phyloP scores from a whole-genome alignment of 257 asterid genomes.

The Solanum infundibuliforme region DNA sequence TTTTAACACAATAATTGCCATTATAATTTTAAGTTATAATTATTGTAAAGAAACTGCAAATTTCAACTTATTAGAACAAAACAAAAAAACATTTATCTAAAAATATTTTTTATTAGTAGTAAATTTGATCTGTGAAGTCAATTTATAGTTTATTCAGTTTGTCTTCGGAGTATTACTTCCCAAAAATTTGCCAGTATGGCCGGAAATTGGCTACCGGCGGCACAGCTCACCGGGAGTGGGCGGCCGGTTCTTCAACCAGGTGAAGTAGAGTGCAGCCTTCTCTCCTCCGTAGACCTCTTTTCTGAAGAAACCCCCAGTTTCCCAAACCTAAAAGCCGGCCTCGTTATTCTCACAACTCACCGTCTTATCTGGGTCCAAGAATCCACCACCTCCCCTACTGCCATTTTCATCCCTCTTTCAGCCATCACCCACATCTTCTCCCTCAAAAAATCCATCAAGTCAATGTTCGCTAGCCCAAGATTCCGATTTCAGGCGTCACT shows the following conservation, averaged over 20 bases:
- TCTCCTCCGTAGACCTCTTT: constrained; percentile 63
- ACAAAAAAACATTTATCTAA: neutral
- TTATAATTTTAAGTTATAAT: neutral
- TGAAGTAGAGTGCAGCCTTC: constrained; percentile 70
- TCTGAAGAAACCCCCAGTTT: constrained; percentile 60
- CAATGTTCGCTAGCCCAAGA: constrained; percentile 78
- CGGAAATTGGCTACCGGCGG: constrained; percentile 52
- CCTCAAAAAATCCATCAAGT: constrained; percentile 47
- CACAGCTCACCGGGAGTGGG: constrained; percentile 61
- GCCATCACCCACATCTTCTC: constrained; percentile 47
- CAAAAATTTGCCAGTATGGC: constrained; percentile 18
- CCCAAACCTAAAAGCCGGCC: constrained; percentile 63
- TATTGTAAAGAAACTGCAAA: neutral
- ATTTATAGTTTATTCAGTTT: neutral
- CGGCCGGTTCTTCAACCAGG: constrained; percentile 60
- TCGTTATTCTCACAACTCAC: constrained; percentile 68
- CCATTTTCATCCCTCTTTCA: constrained; percentile 48
- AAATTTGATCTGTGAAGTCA: neutral
- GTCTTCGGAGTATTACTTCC: neutral
- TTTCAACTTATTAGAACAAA: neutral
- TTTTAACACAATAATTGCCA: neutral
- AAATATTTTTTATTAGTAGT: neutral
- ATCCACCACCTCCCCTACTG: constrained; percentile 11
- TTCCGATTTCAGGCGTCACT: constrained; percentile 62
- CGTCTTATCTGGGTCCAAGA: constrained; percentile 71